A percentile compares a stretch with the other conserved stretches of the same genome.
phyloP scores from a whole-genome alignment of 306 rosid species.

The Acmispon strigosus region DNA sequence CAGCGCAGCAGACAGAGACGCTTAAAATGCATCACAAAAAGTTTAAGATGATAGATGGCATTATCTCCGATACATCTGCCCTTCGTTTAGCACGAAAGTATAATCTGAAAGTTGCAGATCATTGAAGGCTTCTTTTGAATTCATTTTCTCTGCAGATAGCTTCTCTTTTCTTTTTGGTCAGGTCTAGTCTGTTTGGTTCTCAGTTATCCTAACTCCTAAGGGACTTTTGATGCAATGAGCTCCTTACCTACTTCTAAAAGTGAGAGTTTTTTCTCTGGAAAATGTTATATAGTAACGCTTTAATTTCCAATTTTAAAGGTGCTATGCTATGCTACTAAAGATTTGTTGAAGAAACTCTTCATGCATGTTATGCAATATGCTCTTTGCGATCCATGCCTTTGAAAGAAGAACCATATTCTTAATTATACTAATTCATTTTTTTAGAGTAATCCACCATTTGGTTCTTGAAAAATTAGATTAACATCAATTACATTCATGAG shows the following conservation, averaged over 20 bases:
- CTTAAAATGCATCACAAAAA: slow-evolving; percentile 46
- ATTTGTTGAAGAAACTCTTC: background rate
- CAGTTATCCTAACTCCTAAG: too few relatives aligned
- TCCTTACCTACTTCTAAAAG: too few relatives aligned
- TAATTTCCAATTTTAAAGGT: too few relatives aligned
- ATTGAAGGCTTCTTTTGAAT: slow-evolving; percentile 8
- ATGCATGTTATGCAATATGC: background rate
- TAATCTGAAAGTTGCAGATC: slow-evolving; percentile 24
- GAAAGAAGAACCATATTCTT: too few relatives aligned
- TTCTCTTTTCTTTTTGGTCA: background rate
- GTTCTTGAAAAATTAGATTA: background rate
- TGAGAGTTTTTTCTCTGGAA: too few relatives aligned
- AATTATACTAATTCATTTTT: background rate
- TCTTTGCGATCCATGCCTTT: background rate
- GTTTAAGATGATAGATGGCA: slow-evolving; percentile 41
- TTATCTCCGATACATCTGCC: slow-evolving; percentile 57
- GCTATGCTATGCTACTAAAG: background rate
- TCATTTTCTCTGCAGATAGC: background rate
- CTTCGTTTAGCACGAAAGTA: slow-evolving; percentile 43
- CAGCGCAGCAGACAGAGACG: slow-evolving; percentile 44
- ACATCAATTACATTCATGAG: too few relatives aligned
- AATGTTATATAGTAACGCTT: too few relatives aligned
- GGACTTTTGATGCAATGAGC: too few relatives aligned
- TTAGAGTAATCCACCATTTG: too few relatives aligned
- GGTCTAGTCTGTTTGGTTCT: background rate